These are phyloP conservation scores for Ilyonectria mors-panacis DNA, from an alignment of 2,329 filamentous ascomycete species.

Conservation along the genomic window DNA sequence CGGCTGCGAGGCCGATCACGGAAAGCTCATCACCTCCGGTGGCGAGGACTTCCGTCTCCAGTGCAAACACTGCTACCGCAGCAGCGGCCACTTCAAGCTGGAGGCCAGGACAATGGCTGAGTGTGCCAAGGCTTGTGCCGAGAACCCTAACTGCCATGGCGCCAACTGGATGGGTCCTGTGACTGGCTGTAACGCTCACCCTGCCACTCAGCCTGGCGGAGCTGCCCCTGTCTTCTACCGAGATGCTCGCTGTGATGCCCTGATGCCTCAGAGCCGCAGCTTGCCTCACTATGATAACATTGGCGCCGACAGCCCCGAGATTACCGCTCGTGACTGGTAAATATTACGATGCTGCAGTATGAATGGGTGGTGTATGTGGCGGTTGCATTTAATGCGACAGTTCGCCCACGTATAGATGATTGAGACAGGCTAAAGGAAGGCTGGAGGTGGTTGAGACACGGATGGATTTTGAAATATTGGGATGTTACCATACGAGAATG, in stretches of 20 bases:
- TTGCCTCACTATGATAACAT: not conserved
- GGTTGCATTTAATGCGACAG: too few species aligned
- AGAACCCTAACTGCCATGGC: slow-evolving; percentile 11
- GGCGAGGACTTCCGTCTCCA: slow-evolving; percentile 9
- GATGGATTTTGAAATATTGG: too few species aligned
- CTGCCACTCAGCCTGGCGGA: not conserved
- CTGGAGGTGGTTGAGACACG: too few species aligned
- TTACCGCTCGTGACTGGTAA: not conserved
- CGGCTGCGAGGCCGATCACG: slow-evolving; percentile 11
- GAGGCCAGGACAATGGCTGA: slow-evolving; percentile 10
- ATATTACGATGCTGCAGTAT: not conserved
- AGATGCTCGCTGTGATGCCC: not conserved
- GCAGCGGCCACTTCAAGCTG: not conserved
- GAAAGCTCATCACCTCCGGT: not conserved
- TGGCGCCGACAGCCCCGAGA: not conserved
- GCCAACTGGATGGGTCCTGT: slow-evolving; percentile 26
- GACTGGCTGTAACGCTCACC: not conserved
- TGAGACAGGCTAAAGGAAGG: too few species aligned
- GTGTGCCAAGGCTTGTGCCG: slow-evolving; percentile 22
- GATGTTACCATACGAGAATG: too few species aligned
- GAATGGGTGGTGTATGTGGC: not conserved
- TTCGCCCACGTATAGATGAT: too few species aligned
- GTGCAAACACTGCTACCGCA: slow-evolving; percentile 24
- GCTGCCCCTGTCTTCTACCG: not conserved
- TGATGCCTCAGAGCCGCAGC: not conserved